Conservation (phyloP, 2,329 filamentous ascomycete species). For the Elsinoe ampelina region DNA sequence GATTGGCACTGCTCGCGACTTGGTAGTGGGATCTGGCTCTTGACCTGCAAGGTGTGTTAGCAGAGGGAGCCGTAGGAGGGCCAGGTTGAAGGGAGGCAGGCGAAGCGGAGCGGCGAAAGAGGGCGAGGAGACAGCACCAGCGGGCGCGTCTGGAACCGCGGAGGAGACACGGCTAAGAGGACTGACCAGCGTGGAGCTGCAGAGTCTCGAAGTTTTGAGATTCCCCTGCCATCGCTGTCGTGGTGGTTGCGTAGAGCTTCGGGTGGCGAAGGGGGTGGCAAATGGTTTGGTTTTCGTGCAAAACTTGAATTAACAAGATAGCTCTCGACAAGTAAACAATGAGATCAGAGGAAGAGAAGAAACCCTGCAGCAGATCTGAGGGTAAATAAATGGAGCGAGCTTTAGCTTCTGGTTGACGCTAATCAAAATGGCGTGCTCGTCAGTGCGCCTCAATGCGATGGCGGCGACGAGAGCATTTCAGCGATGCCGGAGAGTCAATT, state of each 20-base stretch:
- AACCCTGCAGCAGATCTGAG: conserved; percentile 1
- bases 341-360: not conserved
- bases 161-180: no score
- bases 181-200: conserved; percentile 38
- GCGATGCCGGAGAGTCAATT: not conserved
- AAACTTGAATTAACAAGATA: not conserved
- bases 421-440: not conserved
- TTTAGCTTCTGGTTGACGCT: not conserved
- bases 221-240: conserved; percentile 2
- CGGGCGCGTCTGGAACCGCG: no score
- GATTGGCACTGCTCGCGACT: conserved; percentile 86
- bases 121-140: no score
- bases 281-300: not conserved
- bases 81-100: no score
- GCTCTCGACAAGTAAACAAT: not conserved
- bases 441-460: not conserved
- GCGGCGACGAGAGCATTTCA: not conserved
- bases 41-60: no score
- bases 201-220: conserved; percentile 40
- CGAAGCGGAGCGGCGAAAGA: no score
- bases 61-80: no score
- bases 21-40: conserved; percentile 68
- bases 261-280: not conserved
- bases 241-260: not conserved
- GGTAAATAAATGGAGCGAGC: not conserved